Base-by-base conservation (phyloP, 257 asterid species). In the Verbascum thapsus region DNA sequence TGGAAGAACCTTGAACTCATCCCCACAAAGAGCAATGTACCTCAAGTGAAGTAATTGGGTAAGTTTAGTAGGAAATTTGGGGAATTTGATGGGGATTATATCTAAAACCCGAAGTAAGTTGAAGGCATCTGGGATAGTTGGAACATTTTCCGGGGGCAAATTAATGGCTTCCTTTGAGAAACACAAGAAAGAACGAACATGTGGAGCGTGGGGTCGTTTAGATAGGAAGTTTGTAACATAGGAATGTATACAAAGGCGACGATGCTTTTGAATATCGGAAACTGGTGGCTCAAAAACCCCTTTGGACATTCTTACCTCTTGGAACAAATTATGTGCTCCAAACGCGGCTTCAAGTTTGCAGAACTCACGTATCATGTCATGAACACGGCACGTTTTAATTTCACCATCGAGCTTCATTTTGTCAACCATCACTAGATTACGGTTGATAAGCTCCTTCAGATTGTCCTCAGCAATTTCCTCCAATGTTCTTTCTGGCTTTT, bases 171-270 rank as follows among this genome's bases (percentile, higher is more conserved):
- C 67, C 32, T 26, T 53, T 18, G 4, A 15, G 72, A 71, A 76
- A 23, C 82, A 72, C 38, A 76, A 19, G 23, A 83, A 72, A 8
- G 86, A 83, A 7, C 89, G 81, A 4, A 80, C 64, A 1, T 52
- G 42, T 5, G 37, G 61, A 23, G 65, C 79, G 10, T 16, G n/a
- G 0, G 47, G 68, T n/a, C 50, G 53, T 2, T 13, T 9, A 0
- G 52, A 45, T 10, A 83, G 22, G 58, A 79, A 77, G 2, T 15
- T 61, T 6, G 19, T 13, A 4, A 75, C 73, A 34, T 69, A 34
- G 6, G 75, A 72, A 11, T 69, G 80, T 23, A 83, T 54, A 61
- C 80, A 80, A 4, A 83, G 61, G 10, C 89, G 90, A 9, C 80
- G 86, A 6, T 38, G 68, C 0, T 56, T 61, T 6, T 47, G 23